A percentile compares a stretch with the other conserved stretches of the same genome.
phyloP scores from a whole-genome alignment of 306 rosid genomes.

The Canavalia gladiata region DNA sequence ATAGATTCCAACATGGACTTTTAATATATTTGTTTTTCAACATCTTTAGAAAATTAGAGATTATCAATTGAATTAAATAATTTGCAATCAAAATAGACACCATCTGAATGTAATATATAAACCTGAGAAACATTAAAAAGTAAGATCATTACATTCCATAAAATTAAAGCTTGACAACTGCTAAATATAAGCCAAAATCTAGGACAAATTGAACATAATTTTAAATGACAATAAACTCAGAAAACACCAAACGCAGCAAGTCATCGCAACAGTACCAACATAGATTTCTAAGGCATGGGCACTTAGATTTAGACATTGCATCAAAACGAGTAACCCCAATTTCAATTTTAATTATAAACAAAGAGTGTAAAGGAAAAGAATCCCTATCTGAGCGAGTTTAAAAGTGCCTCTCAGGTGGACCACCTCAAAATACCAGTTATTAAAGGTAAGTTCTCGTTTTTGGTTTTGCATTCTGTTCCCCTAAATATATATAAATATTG shows the following conservation, averaged over 20 bases:
- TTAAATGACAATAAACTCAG: background rate
- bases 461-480: too few relatives aligned
- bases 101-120: conserved; percentile 18
- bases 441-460: too few relatives aligned
- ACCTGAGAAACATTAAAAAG: background rate
- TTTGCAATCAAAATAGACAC: background rate
- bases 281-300: conserved; percentile 21
- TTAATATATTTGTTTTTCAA: background rate
- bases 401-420: background rate
- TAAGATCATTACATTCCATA: conserved; percentile 16
- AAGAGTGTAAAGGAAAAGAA: background rate
- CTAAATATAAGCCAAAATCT: background rate
- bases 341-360: background rate
- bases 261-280: background rate
- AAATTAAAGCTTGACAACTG: conserved; percentile 4
- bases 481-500: too few relatives aligned
- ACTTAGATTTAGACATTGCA: conserved; percentile 1
- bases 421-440: background rate
- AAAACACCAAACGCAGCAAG: conserved; percentile 4
- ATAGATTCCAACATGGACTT: conserved; percentile 1
- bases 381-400: background rate
- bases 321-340: conserved; percentile 14
- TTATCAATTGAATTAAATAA: conserved; percentile 14
- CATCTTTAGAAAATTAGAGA: background rate
- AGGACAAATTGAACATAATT: conserved; percentile 1